These are phyloP conservation scores for Emmonsiellopsis sp. DNA, from an alignment of 2,329 filamentous ascomycete species.

Conservation along the genomic window DNA sequence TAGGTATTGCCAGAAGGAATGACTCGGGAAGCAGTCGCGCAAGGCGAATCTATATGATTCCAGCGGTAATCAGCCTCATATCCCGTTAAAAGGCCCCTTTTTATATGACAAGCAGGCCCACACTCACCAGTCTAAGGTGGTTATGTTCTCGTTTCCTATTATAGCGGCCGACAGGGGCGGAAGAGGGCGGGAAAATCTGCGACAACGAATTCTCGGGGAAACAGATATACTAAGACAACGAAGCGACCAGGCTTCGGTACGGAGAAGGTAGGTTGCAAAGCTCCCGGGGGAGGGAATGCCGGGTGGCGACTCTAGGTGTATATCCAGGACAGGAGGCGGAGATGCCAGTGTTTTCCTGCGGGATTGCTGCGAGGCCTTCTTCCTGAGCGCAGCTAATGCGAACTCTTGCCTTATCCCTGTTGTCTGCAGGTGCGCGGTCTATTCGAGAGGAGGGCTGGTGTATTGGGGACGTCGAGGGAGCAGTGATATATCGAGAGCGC, in stretches of 20 bases:
- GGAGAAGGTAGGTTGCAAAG: constrained; percentile 4
- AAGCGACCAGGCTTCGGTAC: constrained; percentile 24
- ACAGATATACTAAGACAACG: constrained; percentile 3
- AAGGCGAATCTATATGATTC: background rate
- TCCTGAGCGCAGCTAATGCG: background rate
- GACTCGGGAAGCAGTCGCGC: background rate
- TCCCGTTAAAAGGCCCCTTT: background rate
- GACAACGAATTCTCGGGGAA: background rate
- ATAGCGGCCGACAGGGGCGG: background rate
- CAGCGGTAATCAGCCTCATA: background rate
- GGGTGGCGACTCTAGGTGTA: background rate
- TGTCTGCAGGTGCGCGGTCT: background rate
- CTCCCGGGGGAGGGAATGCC: background rate
- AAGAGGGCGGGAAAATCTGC: background rate
- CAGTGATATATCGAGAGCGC: background rate
- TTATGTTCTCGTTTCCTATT: background rate
- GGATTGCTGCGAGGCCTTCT: background rate
- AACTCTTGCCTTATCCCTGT: background rate
- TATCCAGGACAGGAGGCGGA: background rate
- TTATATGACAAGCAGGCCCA: background rate
- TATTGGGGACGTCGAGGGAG: background rate
- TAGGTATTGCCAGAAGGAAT: background rate
- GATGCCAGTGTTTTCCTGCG: background rate
- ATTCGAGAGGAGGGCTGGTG: background rate
- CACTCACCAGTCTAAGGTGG: background rate